phyloP scores from a whole-genome alignment of 352 stramenopile genomes.

The Globisporangium cylindrosporum region DNA sequence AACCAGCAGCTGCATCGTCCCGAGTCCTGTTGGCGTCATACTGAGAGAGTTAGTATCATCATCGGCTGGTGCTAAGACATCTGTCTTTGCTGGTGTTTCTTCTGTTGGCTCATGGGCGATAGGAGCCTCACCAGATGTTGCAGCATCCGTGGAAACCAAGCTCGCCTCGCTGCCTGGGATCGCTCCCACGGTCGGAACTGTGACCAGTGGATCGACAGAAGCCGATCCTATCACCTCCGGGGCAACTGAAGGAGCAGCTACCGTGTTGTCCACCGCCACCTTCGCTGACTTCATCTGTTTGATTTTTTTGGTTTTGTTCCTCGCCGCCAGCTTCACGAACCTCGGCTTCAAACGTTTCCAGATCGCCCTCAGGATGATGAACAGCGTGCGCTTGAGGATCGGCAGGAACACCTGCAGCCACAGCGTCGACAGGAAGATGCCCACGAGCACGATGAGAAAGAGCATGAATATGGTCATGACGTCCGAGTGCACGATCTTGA shows the following conservation, averaged over 20 bases:
- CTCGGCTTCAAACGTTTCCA: slow-evolving; percentile 31
- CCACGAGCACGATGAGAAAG: slow-evolving; percentile 47
- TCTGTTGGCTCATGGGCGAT: neutral
- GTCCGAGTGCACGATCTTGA: slow-evolving; percentile 72
- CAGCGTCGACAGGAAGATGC: slow-evolving; percentile 59
- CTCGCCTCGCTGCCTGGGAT: neutral
- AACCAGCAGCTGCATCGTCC: slow-evolving; percentile 2
- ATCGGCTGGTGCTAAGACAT: neutral
- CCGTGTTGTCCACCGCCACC: slow-evolving; percentile 33
- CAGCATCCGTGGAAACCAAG: neutral
- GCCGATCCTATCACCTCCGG: neutral
- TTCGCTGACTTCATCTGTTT: slow-evolving; percentile 29
- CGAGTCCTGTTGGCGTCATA: slow-evolving; percentile 2
- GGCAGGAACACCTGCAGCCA: slow-evolving; percentile 49
- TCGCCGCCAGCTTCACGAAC: slow-evolving; percentile 5
- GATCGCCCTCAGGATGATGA: slow-evolving; percentile 27
- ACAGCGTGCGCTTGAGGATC: slow-evolving; percentile 40
- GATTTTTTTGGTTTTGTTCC: slow-evolving; percentile 1
- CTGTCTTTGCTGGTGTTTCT: neutral
- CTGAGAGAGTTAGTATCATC: neutral
- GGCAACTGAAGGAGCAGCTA: neutral
- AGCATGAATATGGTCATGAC: slow-evolving; percentile 72
- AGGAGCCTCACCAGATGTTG: neutral
- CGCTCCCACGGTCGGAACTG: neutral
- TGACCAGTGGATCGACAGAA: slow-evolving; percentile 9